Percentiles rank a stretch among this genome's conserved stretches.
Conservation (phyloP, 352 stramenopile genomes). For the Labyrinthula sp. region DNA sequence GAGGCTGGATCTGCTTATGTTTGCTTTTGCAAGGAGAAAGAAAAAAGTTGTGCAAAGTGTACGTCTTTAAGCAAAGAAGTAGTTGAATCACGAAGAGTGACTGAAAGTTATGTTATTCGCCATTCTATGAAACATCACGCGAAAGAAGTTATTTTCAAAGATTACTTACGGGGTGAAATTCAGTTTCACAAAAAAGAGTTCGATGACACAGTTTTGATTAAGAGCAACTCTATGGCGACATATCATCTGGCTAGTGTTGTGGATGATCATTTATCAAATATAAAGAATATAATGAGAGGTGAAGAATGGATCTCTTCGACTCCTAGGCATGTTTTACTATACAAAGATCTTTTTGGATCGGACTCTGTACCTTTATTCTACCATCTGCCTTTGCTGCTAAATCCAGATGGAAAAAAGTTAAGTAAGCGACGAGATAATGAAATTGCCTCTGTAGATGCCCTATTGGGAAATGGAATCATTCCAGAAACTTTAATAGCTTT, state of each 20-base stretch:
- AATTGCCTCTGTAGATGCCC: slow-evolving; percentile 58
- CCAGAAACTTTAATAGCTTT: too few species aligned
- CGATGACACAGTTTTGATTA: slow-evolving; percentile 63
- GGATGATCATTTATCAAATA: slow-evolving; percentile 64
- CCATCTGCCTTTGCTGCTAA: slow-evolving; percentile 61
- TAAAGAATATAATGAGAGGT: slow-evolving; percentile 66
- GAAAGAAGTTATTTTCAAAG: slow-evolving; percentile 42
- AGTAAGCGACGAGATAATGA: slow-evolving; percentile 70
- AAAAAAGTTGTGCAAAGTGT: slow-evolving; percentile 44
- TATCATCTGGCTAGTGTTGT: slow-evolving; percentile 73
- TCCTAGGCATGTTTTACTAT: slow-evolving; percentile 65
- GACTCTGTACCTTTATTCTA: slow-evolving; percentile 42
- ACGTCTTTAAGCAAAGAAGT: slow-evolving; percentile 54
- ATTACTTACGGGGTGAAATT: slow-evolving; percentile 60
- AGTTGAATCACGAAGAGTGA: slow-evolving; percentile 47
- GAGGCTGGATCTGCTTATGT: slow-evolving; percentile 59
- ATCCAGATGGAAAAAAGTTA: slow-evolving; percentile 62
- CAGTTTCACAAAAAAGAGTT: slow-evolving; percentile 58
- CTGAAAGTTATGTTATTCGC: slow-evolving; percentile 41
- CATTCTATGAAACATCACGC: slow-evolving; percentile 52
- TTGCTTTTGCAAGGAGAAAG: slow-evolving; percentile 49
- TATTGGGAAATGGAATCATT: too few species aligned
- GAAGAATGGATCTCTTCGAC: slow-evolving; percentile 71
- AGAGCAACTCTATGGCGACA: slow-evolving; percentile 69
- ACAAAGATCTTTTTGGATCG: slow-evolving; percentile 58